phyloP scores from a whole-genome alignment of 371 early-diverging fungal genomes.

The Catenaria anguillulae region DNA sequence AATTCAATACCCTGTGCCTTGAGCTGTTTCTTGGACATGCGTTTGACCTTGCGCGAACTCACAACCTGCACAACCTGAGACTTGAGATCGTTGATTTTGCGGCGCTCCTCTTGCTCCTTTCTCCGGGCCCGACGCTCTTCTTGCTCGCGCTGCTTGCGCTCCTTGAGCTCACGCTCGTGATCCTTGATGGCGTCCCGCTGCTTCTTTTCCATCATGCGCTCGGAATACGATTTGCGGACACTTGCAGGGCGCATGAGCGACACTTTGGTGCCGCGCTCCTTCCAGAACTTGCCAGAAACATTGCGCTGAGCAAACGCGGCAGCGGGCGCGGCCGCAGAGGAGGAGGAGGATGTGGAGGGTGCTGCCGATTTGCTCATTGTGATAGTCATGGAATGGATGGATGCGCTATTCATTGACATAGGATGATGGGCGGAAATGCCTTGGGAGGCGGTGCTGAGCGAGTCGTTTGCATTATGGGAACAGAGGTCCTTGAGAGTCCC shows the following conservation, averaged over 20 bases:
- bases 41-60: background rate
- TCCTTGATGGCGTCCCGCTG: background rate
- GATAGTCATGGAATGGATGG: no score
- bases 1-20: background rate
- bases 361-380: no score
- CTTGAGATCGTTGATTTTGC: background rate
- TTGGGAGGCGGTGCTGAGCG: no score
- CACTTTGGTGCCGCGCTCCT: background rate
- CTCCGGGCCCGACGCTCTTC: background rate
- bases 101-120: background rate
- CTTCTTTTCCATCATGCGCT: background rate
- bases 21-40: slow-evolving; percentile 8
- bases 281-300: background rate
- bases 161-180: background rate
- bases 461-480: no score
- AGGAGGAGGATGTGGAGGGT: no score
- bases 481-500: no score
- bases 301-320: background rate
- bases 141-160: background rate
- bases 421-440: no score
- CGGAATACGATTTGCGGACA: background rate
- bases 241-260: slow-evolving; percentile 2
- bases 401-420: no score
- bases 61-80: slow-evolving; percentile 3
- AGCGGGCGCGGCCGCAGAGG: no score